Percentiles rank a stretch among this genome's conserved stretches.
Evolutionary conservation across 2,329 filamentous ascomycete genomes (phyloP).

Genomic region (Xylaria sp.): DNA sequence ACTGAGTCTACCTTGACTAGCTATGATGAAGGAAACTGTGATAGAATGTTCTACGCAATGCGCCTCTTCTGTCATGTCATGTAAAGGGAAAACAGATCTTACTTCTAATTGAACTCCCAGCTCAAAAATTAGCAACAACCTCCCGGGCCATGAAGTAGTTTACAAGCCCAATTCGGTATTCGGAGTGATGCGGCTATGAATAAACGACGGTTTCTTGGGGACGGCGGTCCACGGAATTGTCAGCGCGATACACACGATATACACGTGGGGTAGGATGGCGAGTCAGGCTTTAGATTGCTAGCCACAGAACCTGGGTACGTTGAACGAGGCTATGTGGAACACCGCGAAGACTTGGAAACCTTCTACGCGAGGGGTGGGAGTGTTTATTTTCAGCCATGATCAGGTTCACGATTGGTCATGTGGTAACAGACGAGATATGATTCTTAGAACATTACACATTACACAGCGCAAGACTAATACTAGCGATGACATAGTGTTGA

Average conservation of each 20-base stretch:
- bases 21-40: background rate
- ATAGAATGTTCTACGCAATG: background rate
- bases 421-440: background rate
- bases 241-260: constrained; percentile 9
- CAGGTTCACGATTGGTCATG: background rate
- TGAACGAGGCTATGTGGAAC: constrained; percentile 25
- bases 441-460: background rate
- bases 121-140: background rate
- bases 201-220: background rate
- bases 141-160: background rate
- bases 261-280: background rate
- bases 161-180: background rate
- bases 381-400: background rate
- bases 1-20: background rate
- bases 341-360: background rate
- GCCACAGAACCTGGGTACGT: constrained; percentile 22
- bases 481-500: background rate
- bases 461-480: background rate
- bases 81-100: background rate
- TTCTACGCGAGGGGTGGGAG: background rate
- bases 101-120: background rate
- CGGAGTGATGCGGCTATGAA: background rate
- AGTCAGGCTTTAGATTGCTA: constrained; percentile 28
- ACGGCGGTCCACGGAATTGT: background rate
- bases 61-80: background rate